Evolutionary conservation across 148 eudicot species (phyloP).

Genomic region (Nyssa sinensis): DNA sequence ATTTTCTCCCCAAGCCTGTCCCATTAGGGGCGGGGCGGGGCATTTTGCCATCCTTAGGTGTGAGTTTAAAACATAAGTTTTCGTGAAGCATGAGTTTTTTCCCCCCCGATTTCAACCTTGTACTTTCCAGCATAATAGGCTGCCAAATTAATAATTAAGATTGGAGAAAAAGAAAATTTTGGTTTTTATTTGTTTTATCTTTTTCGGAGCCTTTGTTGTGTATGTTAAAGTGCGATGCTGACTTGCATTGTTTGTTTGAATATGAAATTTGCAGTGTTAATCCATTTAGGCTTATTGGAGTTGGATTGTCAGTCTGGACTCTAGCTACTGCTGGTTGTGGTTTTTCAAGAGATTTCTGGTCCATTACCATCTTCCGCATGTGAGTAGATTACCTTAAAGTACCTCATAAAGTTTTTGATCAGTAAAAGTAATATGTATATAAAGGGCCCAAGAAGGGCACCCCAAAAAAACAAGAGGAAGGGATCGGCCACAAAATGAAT

Average conservation of each 20-base stretch:
- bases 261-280: slow-evolving; percentile 60
- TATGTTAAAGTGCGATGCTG: background rate
- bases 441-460: too few species aligned
- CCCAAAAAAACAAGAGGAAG: too few species aligned
- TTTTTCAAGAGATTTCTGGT: slow-evolving; percentile 77
- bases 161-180: background rate
- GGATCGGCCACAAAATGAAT: too few species aligned
- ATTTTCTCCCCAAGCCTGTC: too few species aligned
- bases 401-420: too few species aligned
- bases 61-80: too few species aligned
- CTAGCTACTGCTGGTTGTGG: slow-evolving; percentile 80
- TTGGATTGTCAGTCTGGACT: slow-evolving; percentile 91
- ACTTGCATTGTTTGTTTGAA: slow-evolving; percentile 8
- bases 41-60: too few species aligned
- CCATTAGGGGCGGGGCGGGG: too few species aligned
- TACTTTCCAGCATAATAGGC: background rate
- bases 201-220: background rate
- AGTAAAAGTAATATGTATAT: too few species aligned
- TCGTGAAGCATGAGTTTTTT: too few species aligned
- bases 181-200: background rate
- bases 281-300: slow-evolving; percentile 96
- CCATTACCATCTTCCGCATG: slow-evolving; percentile 79
- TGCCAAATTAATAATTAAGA: background rate
- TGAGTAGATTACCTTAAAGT: slow-evolving; percentile 37
- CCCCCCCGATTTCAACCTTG: background rate